These are phyloP conservation scores for Cercospora zeina DNA, from an alignment of 2,329 filamentous ascomycete species.

Conservation along the genomic window DNA sequence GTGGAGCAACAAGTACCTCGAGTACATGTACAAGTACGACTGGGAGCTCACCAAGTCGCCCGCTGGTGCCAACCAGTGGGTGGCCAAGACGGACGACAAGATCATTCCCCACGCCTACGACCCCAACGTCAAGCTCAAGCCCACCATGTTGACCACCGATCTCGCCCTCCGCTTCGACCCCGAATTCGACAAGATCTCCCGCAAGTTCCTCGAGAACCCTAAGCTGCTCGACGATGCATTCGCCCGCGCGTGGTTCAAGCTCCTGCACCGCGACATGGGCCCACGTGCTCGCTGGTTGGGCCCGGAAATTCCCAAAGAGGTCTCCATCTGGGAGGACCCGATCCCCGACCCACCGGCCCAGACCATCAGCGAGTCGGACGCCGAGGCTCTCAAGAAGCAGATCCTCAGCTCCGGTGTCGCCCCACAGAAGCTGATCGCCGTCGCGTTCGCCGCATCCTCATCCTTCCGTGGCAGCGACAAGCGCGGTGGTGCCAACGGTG, in stretches of 20 bases:
- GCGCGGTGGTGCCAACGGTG: slow-evolving; percentile 79
- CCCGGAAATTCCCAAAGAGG: slow-evolving; percentile 70
- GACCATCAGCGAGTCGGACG: slow-evolving; percentile 62
- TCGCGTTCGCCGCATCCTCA: slow-evolving; percentile 69
- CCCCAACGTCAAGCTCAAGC: slow-evolving; percentile 67
- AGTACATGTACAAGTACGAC: slow-evolving; percentile 75
- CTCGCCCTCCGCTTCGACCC: slow-evolving; percentile 71
- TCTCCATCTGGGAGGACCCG: slow-evolving; percentile 73
- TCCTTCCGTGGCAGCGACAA: slow-evolving; percentile 76
- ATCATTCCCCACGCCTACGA: slow-evolving; percentile 73
- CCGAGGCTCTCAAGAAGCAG: slow-evolving; percentile 66
- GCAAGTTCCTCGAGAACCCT: slow-evolving; percentile 67
- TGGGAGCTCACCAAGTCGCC: slow-evolving; percentile 76
- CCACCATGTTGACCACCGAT: slow-evolving; percentile 77
- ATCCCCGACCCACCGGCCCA: slow-evolving; percentile 61
- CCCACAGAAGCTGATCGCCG: slow-evolving; percentile 62
- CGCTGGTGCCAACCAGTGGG: slow-evolving; percentile 74
- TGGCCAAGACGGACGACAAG: slow-evolving; percentile 65
- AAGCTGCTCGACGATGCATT: slow-evolving; percentile 70
- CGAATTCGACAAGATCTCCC: slow-evolving; percentile 72
- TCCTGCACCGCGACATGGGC: slow-evolving; percentile 77
- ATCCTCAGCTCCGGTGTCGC: slow-evolving; percentile 65
- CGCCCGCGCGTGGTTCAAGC: slow-evolving; percentile 77
- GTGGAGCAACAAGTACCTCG: slow-evolving; percentile 73
- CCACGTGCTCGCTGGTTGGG: slow-evolving; percentile 70